A percentile compares a stretch with the other conserved stretches of the same genome.
phyloP scores from a whole-genome alignment of 192 early-diverging fungal genomes.

The Umbelopsis vinacea region DNA sequence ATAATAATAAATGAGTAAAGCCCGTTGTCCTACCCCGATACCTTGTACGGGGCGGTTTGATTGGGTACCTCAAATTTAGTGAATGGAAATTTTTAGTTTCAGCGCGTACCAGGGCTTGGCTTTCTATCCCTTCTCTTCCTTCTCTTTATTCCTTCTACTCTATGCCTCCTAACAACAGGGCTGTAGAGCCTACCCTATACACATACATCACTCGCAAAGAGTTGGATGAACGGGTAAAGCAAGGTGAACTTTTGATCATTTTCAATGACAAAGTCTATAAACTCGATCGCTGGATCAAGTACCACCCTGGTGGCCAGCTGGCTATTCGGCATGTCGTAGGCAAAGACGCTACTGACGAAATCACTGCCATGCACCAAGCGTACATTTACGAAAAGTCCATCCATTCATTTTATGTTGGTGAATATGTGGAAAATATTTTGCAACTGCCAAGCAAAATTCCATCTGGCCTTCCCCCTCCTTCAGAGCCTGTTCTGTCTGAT shows the following conservation, averaged over 20 bases:
- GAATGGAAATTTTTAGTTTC: conserved; percentile 9
- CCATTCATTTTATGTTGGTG: conserved; percentile 81
- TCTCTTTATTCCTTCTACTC: not conserved
- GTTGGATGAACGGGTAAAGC: conserved; percentile 41
- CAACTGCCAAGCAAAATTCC: not conserved
- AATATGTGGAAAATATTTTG: conserved; percentile 47
- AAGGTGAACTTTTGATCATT: conserved; percentile 84
- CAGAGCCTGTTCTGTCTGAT: not conserved
- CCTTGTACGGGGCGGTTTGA: not conserved
- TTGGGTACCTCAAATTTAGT: not conserved
- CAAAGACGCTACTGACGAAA: conserved; percentile 91
- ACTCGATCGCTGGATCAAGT: conserved; percentile 76
- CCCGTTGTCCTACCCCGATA: conserved; percentile 3
- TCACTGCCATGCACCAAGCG: conserved; percentile 82
- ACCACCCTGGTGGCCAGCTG: conserved; percentile 93
- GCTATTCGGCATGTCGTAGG: conserved; percentile 88
- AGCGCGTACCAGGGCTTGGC: conserved; percentile 5
- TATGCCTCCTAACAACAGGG: conserved; percentile 36
- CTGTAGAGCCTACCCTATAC: not conserved
- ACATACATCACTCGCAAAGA: conserved; percentile 41
- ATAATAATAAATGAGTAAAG: not conserved
- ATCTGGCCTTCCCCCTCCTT: not conserved
- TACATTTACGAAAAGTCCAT: conserved; percentile 77
- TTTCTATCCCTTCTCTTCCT: not conserved
- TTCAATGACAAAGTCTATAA: conserved; percentile 89